Percentiles rank a stretch among this genome's conserved stretches.
These are phyloP conservation scores for Apiosordaria backusii DNA, from an alignment of 495 filamentous ascomycete genomes.

Conservation along the genomic window DNA sequence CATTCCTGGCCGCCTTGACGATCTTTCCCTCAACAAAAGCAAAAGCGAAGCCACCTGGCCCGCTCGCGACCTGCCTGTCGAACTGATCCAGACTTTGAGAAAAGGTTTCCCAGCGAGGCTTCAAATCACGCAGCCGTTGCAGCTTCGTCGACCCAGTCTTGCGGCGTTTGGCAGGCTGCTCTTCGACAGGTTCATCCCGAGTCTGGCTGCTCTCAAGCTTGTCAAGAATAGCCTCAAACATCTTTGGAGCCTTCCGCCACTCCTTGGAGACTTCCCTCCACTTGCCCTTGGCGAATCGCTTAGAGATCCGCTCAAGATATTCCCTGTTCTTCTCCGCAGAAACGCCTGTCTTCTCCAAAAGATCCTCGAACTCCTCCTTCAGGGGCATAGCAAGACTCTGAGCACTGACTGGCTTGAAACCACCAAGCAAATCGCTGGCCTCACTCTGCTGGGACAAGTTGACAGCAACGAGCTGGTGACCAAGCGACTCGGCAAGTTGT, in stretches of 20 bases:
- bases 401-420: constrained; percentile 91
- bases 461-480: constrained; percentile 79
- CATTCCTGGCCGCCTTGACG: constrained; percentile 85
- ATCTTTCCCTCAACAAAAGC: constrained; percentile 94
- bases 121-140: constrained; percentile 54
- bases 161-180: constrained; percentile 74
- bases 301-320: constrained; percentile 74
- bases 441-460: constrained; percentile 98
- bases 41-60: constrained; percentile 83
- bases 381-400: constrained; percentile 83
- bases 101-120: constrained; percentile 76
- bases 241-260: constrained; percentile 84
- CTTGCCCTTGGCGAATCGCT: constrained; percentile 72
- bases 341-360: constrained; percentile 78
- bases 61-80: constrained; percentile 72
- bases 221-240: constrained; percentile 72
- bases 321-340: constrained; percentile 80
- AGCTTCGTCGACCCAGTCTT: constrained; percentile 68
- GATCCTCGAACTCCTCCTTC: constrained; percentile 87
- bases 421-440: constrained; percentile 85
- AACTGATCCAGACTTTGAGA: constrained; percentile 70
- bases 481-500: constrained; percentile 76
- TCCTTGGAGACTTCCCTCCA: constrained; percentile 79
- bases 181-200: constrained; percentile 40
- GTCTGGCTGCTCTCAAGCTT: constrained; percentile 37